Percentiles rank a stretch among this genome's conserved stretches.
These are phyloP conservation scores for Aspergillus sclerotialis DNA, from an alignment of 2,329 filamentous ascomycete species.

Conservation along the genomic window DNA sequence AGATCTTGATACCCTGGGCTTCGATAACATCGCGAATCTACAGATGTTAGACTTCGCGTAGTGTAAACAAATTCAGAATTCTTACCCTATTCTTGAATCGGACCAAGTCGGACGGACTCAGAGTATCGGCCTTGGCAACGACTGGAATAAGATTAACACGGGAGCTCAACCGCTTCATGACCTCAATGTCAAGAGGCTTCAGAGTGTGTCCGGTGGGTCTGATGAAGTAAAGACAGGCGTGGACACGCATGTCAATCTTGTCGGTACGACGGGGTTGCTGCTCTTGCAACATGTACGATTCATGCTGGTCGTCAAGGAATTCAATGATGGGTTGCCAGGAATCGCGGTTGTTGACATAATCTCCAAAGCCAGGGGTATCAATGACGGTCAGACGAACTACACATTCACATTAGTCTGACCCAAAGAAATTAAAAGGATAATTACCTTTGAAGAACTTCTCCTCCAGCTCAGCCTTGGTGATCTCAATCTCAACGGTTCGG, in stretches of 20 bases:
- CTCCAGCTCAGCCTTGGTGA: slow-evolving; percentile 98
- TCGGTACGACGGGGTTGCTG: slow-evolving; percentile 96
- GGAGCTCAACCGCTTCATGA: slow-evolving; percentile 98
- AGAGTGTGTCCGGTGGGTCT: slow-evolving; percentile 95
- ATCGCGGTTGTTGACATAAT: slow-evolving; percentile 99
- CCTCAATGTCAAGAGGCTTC: slow-evolving; percentile 98
- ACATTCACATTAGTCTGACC: too few species aligned
- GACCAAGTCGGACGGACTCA: slow-evolving; percentile 84
- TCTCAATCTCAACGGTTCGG: slow-evolving; percentile 99
- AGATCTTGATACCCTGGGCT: slow-evolving; percentile 99
- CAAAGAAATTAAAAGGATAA: too few species aligned
- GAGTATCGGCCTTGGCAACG: slow-evolving; percentile 95
- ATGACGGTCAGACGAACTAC: slow-evolving; percentile 96
- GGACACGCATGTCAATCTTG: slow-evolving; percentile 98
- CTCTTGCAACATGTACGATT: slow-evolving; percentile 99
- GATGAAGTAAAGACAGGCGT: slow-evolving; percentile 98
- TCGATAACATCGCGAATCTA: slow-evolving; percentile 93
- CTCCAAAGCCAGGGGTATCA: slow-evolving; percentile 96
- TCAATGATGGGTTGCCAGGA: slow-evolving; percentile 99
- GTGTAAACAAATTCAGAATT: background rate
- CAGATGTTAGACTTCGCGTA: slow-evolving; percentile 4
- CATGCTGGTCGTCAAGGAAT: slow-evolving; percentile 99
- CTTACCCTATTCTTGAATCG: slow-evolving; percentile 92
- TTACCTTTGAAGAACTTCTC: slow-evolving; percentile 99
- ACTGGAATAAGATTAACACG: slow-evolving; percentile 98